Evolutionary conservation across 257 asterid species (phyloP).

Genomic region (Voacanga thouarsii): DNA sequence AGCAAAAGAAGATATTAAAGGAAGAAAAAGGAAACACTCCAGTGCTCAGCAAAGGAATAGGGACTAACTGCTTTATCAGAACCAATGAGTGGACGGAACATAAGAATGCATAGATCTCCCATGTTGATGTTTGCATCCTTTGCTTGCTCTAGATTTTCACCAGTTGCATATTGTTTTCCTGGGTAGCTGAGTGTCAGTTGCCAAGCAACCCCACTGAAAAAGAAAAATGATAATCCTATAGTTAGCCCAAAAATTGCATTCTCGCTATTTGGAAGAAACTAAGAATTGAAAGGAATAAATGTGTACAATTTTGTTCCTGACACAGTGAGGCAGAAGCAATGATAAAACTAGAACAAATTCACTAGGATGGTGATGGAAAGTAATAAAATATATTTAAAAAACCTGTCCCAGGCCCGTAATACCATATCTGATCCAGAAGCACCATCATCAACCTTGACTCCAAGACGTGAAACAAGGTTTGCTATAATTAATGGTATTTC

Average conservation of each 20-base stretch:
- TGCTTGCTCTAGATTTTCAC: slow-evolving; percentile 34
- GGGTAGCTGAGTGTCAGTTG: slow-evolving; percentile 75
- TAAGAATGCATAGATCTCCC: slow-evolving; percentile 67
- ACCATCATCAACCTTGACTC: slow-evolving; percentile 55
- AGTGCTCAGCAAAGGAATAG: slow-evolving; percentile 20
- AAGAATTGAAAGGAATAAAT: neutral
- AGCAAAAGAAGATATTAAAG: neutral
- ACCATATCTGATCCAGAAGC: slow-evolving; percentile 75
- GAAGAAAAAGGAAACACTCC: neutral
- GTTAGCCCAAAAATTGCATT: neutral
- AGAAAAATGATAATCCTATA: neutral
- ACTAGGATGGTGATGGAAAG: neutral
- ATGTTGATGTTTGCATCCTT: slow-evolving; percentile 35
- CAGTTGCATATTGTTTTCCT: slow-evolving; percentile 33
- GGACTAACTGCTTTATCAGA: slow-evolving; percentile 78
- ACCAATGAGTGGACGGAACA: slow-evolving; percentile 81
- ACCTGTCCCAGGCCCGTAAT: slow-evolving; percentile 95
- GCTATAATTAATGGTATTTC: slow-evolving; percentile 80
- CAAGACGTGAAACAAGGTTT: slow-evolving; percentile 76
- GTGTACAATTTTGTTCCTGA: neutral
- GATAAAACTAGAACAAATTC: neutral
- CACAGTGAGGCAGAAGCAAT: neutral
- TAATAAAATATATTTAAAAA: neutral
- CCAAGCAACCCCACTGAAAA: slow-evolving; percentile 90
- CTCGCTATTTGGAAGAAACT: neutral